Conservation (phyloP, 176 grass and related monocot species). For the Cenchrus americanus region DNA sequence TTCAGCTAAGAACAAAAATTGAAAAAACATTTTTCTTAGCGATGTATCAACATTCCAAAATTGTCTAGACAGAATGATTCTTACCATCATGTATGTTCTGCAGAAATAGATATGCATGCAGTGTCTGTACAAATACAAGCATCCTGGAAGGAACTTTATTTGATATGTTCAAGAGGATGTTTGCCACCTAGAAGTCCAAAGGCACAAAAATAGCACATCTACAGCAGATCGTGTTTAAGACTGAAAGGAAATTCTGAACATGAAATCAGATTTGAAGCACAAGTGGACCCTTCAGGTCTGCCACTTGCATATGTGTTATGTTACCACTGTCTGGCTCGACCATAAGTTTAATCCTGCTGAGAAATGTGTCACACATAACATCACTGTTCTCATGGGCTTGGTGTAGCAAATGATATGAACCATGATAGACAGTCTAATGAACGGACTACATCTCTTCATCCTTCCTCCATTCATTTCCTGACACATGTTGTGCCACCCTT, state of each 20-base stretch:
- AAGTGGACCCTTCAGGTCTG: constrained; percentile 22
- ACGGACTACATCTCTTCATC: background rate
- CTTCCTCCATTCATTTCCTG: constrained; percentile 21
- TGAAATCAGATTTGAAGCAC: constrained; percentile 25
- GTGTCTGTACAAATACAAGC: constrained; percentile 37
- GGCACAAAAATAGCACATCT: constrained; percentile 5
- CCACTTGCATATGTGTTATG: constrained; percentile 17
- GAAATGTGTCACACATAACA: background rate
- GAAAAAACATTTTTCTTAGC: constrained; percentile 24
- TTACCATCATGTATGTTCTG: constrained; percentile 17
- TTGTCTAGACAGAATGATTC: constrained; percentile 41
- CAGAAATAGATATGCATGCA: constrained; percentile 22
- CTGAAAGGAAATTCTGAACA: background rate
- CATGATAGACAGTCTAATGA: constrained; percentile 6
- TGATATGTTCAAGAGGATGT: constrained; percentile 28
- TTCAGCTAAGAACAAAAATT: constrained; percentile 34
- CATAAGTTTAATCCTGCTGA: constrained; percentile 26
- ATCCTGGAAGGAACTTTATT: constrained; percentile 25
- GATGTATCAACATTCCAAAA: constrained; percentile 33
- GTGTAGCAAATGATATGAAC: constrained; percentile 19
- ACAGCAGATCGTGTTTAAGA: constrained; percentile 19
- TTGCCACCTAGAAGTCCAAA: constrained; percentile 28
- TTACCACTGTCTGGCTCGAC: background rate
- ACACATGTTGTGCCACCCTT: constrained; percentile 27
- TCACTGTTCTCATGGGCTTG: constrained; percentile 30